Conservation (phyloP, 352 stramenopile genomes). For the Chrysophaeum taylorii region DNA sequence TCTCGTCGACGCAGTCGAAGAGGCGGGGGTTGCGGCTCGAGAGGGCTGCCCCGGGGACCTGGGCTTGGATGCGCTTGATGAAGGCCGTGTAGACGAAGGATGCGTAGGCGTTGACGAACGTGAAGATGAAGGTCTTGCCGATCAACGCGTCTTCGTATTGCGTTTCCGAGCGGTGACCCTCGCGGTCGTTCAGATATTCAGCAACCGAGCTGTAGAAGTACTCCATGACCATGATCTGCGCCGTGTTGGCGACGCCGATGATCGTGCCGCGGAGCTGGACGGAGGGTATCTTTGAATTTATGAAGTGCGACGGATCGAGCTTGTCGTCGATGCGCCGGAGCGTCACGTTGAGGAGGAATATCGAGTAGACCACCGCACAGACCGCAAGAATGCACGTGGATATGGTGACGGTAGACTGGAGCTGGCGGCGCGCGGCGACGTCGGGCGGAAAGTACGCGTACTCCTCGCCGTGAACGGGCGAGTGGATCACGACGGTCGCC, state of each 20-base stretch:
- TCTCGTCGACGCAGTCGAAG: neutral
- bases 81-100: conserved; percentile 78
- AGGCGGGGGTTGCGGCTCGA: conserved; percentile 24
- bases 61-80: conserved; percentile 27
- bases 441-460: conserved; percentile 31
- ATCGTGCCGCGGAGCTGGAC: conserved; percentile 20
- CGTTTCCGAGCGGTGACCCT: conserved; percentile 77
- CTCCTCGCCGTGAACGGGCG: conserved; percentile 29
- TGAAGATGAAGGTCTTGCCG: conserved; percentile 65
- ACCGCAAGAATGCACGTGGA: conserved; percentile 28
- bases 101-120: conserved; percentile 78
- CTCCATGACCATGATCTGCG: conserved; percentile 42
- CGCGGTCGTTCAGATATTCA: conserved; percentile 55
- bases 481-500: conserved; percentile 13
- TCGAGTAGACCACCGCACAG: conserved; percentile 31
- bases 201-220: conserved; percentile 35
- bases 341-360: conserved; percentile 37
- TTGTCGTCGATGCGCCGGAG: conserved; percentile 9
- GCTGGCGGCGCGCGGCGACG: conserved; percentile 5
- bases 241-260: conserved; percentile 62
- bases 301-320: neutral
- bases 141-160: conserved; percentile 34
- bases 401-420: conserved; percentile 29
- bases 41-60: neutral
- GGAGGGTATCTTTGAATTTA: no score